Percentiles rank a stretch among this genome's conserved stretches.
These are phyloP conservation scores for Tagetes erecta DNA, from an alignment of 129 eudicot genomes.

Conservation along the genomic window DNA sequence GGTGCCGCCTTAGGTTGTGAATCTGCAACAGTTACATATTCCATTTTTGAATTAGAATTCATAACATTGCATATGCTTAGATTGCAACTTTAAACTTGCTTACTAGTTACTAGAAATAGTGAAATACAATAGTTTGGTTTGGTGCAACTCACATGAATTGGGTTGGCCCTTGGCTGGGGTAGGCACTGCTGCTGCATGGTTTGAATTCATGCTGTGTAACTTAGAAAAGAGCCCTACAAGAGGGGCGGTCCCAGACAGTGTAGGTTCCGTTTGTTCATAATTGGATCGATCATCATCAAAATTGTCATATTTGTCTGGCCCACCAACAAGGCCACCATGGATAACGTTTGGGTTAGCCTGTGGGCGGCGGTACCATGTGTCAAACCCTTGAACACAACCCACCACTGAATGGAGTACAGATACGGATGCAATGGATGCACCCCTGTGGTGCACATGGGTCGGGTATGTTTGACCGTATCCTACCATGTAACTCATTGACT, in stretches of 20 bases:
- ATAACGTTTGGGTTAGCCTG: slow-evolving; percentile 69
- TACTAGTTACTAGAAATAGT: neutral
- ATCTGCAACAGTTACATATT: slow-evolving; percentile 25
- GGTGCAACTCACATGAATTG: slow-evolving; percentile 38
- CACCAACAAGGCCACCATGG: slow-evolving; percentile 86
- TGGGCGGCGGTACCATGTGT: slow-evolving; percentile 67
- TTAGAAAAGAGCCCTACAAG: slow-evolving; percentile 82
- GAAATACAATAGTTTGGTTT: neutral
- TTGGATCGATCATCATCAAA: slow-evolving; percentile 65
- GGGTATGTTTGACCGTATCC: slow-evolving; percentile 83
- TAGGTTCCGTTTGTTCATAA: slow-evolving; percentile 89
- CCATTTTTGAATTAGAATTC: slow-evolving; percentile 3
- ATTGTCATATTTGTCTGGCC: slow-evolving; percentile 65
- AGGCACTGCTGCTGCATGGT: slow-evolving; percentile 38
- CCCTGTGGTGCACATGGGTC: slow-evolving; percentile 81
- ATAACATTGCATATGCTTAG: neutral
- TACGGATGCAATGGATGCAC: slow-evolving; percentile 70
- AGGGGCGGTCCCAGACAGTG: slow-evolving; percentile 82
- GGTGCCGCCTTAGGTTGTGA: slow-evolving; percentile 30
- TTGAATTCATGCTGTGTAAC: slow-evolving; percentile 45
- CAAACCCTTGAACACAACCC: slow-evolving; percentile 90
- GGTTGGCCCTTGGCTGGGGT: slow-evolving; percentile 20
- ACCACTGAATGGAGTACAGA: slow-evolving; percentile 42
- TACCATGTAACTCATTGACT: slow-evolving; percentile 76
- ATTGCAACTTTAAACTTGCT: neutral